Evolutionary conservation across 306 rosid species (phyloP), one percentile per base, ranked within the genome.

Genomic region (Rosa multiflora): DNA sequence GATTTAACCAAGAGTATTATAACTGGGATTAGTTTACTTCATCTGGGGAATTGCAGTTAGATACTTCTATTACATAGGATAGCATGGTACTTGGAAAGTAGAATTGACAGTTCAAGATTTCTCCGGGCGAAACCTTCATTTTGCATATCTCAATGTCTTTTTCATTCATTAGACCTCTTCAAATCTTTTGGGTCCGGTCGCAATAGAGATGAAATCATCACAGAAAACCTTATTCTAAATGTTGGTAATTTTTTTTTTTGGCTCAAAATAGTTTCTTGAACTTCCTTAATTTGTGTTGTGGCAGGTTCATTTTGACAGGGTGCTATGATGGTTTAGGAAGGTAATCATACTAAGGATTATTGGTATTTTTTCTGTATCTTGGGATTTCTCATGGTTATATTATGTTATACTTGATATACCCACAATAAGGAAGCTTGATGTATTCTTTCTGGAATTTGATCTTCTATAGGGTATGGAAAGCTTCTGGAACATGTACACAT

Each of bases 281-380:
- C n/a, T 37, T 8, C 35, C 62, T 5, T 62, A 5, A 20, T 73
- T 80, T 82, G 7, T 66, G 56, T 68, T 83, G 43, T 82, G 82
- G 86, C 96, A 95, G 98, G 94, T 91, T 93, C 84, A 82, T 95
- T 87, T 85, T 95, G 91, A 95, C 99, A 6, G 99, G 99, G 47
- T 92, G 97, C 69, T 93, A 93, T 75, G 99, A 95, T 88, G 86
- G 91, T 76, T 85, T 90, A 21, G 99, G 91, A 82, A 95, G 99
- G 99, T 93, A 89, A 78, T 62, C 77, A 6, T 10, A 53, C n/a
- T 52, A 44, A 43, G 21, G 73, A 18, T 14, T 70, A 17, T 29
- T 71, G 32, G 63, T 70, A 10, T 42, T 78, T 43, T 8, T 62
- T 26, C 12, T 61, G 15, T 9, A 73, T 11, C 15, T 59, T 66